A percentile compares a stretch with the other conserved stretches of the same genome.
Conservation (phyloP, 2,329 filamentous ascomycete genomes). For the Aureobasidium sp. region DNA sequence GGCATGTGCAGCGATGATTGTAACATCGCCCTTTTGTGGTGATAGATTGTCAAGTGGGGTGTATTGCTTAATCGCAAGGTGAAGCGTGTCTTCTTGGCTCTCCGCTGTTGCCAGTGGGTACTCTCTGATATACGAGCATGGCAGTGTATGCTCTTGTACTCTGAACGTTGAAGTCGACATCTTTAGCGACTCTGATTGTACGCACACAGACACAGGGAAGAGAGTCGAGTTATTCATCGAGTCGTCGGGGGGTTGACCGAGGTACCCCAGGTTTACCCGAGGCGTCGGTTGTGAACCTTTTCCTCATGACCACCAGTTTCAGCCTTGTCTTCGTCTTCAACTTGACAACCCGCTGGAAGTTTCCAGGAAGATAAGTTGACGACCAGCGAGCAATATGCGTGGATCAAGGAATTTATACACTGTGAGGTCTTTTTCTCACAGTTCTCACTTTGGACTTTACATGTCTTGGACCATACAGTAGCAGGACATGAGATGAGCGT, state of each 20-base stretch:
- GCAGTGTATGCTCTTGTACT: constrained; percentile 64
- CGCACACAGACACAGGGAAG: neutral
- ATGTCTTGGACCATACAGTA: too few relatives aligned
- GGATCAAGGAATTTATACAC: too few relatives aligned
- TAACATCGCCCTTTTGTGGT: constrained; percentile 67
- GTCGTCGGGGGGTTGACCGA: neutral
- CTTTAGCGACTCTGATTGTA: neutral
- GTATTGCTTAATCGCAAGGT: constrained; percentile 80
- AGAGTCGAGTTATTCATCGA: neutral
- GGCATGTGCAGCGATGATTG: constrained; percentile 77
- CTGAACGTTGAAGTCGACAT: constrained; percentile 44
- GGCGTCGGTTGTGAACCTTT: neutral
- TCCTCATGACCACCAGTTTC: neutral
- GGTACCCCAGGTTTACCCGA: constrained; percentile 1
- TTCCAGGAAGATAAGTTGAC: too few relatives aligned
- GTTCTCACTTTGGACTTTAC: too few relatives aligned
- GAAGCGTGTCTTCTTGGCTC: constrained; percentile 64
- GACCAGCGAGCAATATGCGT: too few relatives aligned
- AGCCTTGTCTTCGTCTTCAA: neutral
- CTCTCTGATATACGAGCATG: constrained; percentile 71
- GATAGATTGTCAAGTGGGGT: constrained; percentile 60
- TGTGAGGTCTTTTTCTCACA: too few relatives aligned
- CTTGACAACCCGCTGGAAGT: neutral
- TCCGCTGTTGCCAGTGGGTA: constrained; percentile 64
- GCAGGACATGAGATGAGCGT: too few relatives aligned